Conservation (phyloP, 2,329 filamentous ascomycete genomes). For the Tympanopsis confertula region DNA sequence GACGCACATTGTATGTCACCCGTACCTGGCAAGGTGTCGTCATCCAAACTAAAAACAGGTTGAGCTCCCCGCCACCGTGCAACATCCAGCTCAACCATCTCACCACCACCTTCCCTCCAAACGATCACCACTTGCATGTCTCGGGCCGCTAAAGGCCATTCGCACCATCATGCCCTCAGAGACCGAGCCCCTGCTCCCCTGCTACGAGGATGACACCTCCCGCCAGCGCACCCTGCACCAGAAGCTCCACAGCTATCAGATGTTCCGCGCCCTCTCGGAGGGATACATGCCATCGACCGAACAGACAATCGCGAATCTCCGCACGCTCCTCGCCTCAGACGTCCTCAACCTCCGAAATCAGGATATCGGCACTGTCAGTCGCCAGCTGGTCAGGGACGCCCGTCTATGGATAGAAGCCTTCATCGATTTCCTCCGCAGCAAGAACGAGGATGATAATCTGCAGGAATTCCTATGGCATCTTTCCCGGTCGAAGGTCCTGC, state of each 20-base stretch:
- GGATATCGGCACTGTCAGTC: conserved; percentile 47
- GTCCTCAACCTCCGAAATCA: conserved; percentile 46
- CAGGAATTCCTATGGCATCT: conserved; percentile 57
- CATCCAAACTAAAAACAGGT: too few relatives aligned
- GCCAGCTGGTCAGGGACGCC: conserved; percentile 42
- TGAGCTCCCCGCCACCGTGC: too few relatives aligned
- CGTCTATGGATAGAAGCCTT: conserved; percentile 47
- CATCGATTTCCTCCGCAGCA: conserved; percentile 48
- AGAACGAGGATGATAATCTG: conserved; percentile 52
- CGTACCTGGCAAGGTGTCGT: too few relatives aligned
- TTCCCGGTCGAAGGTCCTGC: conserved; percentile 39
- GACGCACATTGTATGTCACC: too few relatives aligned
- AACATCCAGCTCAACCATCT: too few relatives aligned
- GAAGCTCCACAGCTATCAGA: conserved; percentile 57
- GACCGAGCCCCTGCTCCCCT: conserved; percentile 47
- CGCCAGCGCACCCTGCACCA: conserved; percentile 48
- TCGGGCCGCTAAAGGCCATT: conserved; percentile 16
- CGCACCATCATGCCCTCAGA: conserved; percentile 29
- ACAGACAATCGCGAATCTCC: conserved; percentile 49
- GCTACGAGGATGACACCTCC: conserved; percentile 46
- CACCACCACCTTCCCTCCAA: background rate
- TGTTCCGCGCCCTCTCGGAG: conserved; percentile 46
- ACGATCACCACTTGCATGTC: background rate
- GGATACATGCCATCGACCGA: conserved; percentile 60
- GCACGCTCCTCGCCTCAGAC: conserved; percentile 48